Evolutionary conservation across 805 yeast genomes (phyloP), one percentile per base, ranked within the genome.

Genomic region (Starmera quercuum): DNA sequence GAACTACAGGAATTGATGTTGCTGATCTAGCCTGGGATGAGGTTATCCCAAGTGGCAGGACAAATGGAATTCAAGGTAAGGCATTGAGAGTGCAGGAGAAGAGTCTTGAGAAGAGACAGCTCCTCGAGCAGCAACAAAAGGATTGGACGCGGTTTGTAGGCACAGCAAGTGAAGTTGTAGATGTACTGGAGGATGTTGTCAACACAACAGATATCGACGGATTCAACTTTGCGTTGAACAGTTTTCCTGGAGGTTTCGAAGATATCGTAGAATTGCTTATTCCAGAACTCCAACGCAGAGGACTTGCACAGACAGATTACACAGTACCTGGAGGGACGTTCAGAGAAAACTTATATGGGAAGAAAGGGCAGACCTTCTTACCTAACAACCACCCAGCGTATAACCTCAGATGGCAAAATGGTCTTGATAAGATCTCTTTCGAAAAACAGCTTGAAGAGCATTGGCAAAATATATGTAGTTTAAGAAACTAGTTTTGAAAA

Each of bases 191-290:
- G 36, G 37, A 46, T 30, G 63, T 66, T 66, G 61, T 57, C 5
- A 59, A 58, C 8, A 41, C 48, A n/a, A 51, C 61, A 10, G 63
- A 54, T 27, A 53, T 63, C 12, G 68, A 63, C 34, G 68, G 68
- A 2, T 63, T 63, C 42, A 63, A 63, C 34, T 47, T 63, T 26
- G 53, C 59, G 5, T 57, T 61, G 37, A 55, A 63, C 4, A 39
- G 56, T n/a, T 37, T 51, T 8, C 68, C 67, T 10, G 58, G 54
- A 4, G 40, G 61, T 7, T 59, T 55, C 35, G 62, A 61, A 40
- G 65, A 62, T 7, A 35, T 61, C 14, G 58, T 60, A 17, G 55
- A 59, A 16, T 42, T 32, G 16, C 40, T 59, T 27, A 32, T 59
- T 23, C 64, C 64, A 9, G 64, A 53, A 31, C 44, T 59, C 23